Evolutionary conservation across 2,329 filamentous ascomycete genomes (phyloP), one percentile per base, ranked within the genome.

Genomic region (Coleophoma cylindrospora): DNA sequence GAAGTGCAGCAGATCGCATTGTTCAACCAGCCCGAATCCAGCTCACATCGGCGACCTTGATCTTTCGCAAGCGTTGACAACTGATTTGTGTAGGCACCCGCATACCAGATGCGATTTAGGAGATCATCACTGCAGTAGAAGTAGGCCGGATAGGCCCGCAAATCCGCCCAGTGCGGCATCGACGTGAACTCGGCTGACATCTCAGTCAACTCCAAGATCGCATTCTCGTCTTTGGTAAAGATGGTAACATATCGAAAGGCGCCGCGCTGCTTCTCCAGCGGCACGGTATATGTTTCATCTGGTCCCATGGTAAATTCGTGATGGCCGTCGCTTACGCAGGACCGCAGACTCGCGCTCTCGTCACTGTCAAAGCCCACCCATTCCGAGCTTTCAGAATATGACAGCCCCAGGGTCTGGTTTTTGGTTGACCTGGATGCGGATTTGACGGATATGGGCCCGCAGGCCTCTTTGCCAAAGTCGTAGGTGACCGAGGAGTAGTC

Each of bases 51-150:
- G 2, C 62, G 51, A 38, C 62, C 59, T 22, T 56, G 53, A 5
- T 61, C 63, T 40, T 62, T 62, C 8, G 62, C 56, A 14, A 47
- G 34, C 12, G 43, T 36, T 17, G 43, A 45, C n/a, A 41, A 37
- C 41, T 52, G 50, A 38, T 71, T 59, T 4, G 69, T 72, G 49
- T 72, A 72, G 7, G 70, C 69, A 11, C 73, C 71, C 34, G 63
- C 62, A 55, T 76, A 76, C 73, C 74, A 75, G 49, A 75, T 70
- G 3, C 69, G 67, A 58, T 80, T 79, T 48, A 81, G 67, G 9
- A 75, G 59, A 17, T 22, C 66, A 38, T 65, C 68, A 52, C 64
- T 70, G 9, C 22, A 44, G 53, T 76, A 66, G 52, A 78, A 79
- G 54, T 77, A 77, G 11, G 41, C 27, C 4, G 41, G 41, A 44